Evolutionary conservation across 2,329 filamentous ascomycete species (phyloP).

Genomic region (Emmonsia crescens): DNA sequence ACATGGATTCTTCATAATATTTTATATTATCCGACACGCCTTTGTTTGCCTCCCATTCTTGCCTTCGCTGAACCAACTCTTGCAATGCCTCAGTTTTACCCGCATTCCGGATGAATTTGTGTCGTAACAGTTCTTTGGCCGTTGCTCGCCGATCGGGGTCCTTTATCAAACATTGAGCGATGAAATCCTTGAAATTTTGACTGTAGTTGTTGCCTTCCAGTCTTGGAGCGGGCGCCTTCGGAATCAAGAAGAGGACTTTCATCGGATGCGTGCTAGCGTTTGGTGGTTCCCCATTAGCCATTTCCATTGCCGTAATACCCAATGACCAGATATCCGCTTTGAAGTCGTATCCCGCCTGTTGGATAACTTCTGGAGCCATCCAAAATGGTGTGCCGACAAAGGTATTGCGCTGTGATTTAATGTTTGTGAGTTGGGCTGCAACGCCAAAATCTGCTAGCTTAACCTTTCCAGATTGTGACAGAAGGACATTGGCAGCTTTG

Average conservation of each 20-base stretch:
- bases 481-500: slow-evolving; percentile 90
- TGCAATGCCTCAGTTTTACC: slow-evolving; percentile 82
- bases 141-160: slow-evolving; percentile 75
- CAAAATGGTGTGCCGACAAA: slow-evolving; percentile 96
- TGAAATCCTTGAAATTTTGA: slow-evolving; percentile 87
- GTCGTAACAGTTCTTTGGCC: slow-evolving; percentile 75
- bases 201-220: slow-evolving; percentile 73
- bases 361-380: slow-evolving; percentile 94
- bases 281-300: slow-evolving; percentile 81
- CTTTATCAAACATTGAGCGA: slow-evolving; percentile 82
- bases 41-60: slow-evolving; percentile 67
- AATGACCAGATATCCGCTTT: slow-evolving; percentile 92
- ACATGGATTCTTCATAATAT: slow-evolving; percentile 90
- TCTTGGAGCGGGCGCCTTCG: slow-evolving; percentile 73
- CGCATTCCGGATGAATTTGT: slow-evolving; percentile 77
- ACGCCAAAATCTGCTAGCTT: slow-evolving; percentile 97
- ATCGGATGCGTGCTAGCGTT: slow-evolving; percentile 78
- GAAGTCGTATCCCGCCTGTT: slow-evolving; percentile 73
- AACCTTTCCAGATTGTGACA: slow-evolving; percentile 82
- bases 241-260: slow-evolving; percentile 87
- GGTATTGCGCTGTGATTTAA: slow-evolving; percentile 93
- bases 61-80: slow-evolving; percentile 70
- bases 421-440: slow-evolving; percentile 89
- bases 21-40: slow-evolving; percentile 60
- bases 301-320: slow-evolving; percentile 82